A percentile compares a stretch with the other conserved stretches of the same genome.
Conservation (phyloP, 2,329 filamentous ascomycete species). For the Alternaria infectoria region DNA sequence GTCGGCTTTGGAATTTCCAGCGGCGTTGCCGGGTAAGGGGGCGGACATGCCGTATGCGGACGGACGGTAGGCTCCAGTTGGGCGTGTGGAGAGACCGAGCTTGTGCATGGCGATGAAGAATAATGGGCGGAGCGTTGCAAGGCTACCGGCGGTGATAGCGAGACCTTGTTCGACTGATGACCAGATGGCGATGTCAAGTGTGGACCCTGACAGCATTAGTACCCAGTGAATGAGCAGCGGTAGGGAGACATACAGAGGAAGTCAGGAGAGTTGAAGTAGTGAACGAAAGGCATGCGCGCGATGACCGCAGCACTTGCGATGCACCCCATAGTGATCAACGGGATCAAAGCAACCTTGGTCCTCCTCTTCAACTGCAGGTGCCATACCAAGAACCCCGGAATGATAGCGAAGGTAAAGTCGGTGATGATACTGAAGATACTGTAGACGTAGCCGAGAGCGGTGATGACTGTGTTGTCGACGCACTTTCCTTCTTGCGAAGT, state of each 20-base stretch:
- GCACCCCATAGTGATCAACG: conserved; percentile 59
- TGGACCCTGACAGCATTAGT: conserved; percentile 30
- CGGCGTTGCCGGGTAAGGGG: conserved; percentile 15
- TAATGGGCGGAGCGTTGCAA: conserved; percentile 46
- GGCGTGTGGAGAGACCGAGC: conserved; percentile 33
- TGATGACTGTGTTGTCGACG: conserved; percentile 49
- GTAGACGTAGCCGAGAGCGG: conserved; percentile 54
- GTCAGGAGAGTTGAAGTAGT: conserved; percentile 36
- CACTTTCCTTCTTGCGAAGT: conserved; percentile 49
- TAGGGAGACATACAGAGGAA: conserved; percentile 37
- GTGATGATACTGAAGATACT: conserved; percentile 55
- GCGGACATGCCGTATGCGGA: conserved; percentile 30
- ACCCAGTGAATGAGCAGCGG: too few species aligned
- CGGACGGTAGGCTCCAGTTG: conserved; percentile 21
- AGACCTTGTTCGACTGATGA: conserved; percentile 46
- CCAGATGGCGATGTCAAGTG: conserved; percentile 47
- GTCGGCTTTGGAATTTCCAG: conserved; percentile 14
- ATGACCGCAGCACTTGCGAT: conserved; percentile 49
- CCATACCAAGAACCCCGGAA: conserved; percentile 60
- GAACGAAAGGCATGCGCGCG: conserved; percentile 38
- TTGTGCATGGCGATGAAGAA: conserved; percentile 33
- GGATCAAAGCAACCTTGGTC: conserved; percentile 57
- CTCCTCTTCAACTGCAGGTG: conserved; percentile 56
- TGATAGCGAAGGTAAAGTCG: conserved; percentile 58
- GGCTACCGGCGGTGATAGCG: conserved; percentile 45